Percentiles rank a stretch among this genome's conserved stretches.
phyloP scores from a whole-genome alignment of 2,329 filamentous ascomycete species.

The Ophiostoma triangulosporum region DNA sequence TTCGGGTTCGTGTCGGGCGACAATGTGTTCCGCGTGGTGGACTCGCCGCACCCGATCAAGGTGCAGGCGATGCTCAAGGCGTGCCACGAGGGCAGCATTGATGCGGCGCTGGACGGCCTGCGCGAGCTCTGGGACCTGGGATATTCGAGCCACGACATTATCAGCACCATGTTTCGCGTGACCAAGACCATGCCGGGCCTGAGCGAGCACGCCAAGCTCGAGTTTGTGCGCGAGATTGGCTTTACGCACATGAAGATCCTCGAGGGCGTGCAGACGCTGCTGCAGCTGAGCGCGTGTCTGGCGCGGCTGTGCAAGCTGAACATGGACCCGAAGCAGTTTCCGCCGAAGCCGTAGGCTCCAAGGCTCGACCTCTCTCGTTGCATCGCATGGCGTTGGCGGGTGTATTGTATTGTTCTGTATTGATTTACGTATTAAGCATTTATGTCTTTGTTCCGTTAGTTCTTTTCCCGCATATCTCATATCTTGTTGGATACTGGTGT shows the following conservation, averaged over 20 bases:
- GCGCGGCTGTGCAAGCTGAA: constrained; percentile 88
- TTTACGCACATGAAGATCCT: constrained; percentile 99
- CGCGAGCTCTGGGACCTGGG: constrained; percentile 89
- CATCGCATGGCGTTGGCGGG: no score
- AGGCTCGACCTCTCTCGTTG: no score
- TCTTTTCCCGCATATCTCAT: no score
- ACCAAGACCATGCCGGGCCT: constrained; percentile 89
- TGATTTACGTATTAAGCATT: no score
- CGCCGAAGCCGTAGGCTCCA: constrained; percentile 18
- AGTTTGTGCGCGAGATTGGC: constrained; percentile 97
- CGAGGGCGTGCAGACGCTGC: constrained; percentile 89
- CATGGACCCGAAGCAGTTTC: constrained; percentile 82
- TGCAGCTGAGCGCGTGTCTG: constrained; percentile 87
- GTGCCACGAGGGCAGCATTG: constrained; percentile 84
- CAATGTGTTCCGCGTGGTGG: constrained; percentile 96
- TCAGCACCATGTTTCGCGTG: constrained; percentile 97
- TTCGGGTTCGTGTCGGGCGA: constrained; percentile 96
- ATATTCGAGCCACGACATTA: constrained; percentile 98
- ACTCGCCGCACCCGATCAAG: constrained; percentile 94
- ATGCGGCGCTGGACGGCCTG: constrained; percentile 71
- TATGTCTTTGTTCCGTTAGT: no score
- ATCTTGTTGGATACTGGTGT: no score
- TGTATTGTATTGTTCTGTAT: no score
- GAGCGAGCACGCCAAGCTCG: constrained; percentile 87
- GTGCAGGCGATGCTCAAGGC: constrained; percentile 98